Conservation (phyloP, 1,284 basidiomycete species). For the Cutaneotrichosporon sp. region DNA sequence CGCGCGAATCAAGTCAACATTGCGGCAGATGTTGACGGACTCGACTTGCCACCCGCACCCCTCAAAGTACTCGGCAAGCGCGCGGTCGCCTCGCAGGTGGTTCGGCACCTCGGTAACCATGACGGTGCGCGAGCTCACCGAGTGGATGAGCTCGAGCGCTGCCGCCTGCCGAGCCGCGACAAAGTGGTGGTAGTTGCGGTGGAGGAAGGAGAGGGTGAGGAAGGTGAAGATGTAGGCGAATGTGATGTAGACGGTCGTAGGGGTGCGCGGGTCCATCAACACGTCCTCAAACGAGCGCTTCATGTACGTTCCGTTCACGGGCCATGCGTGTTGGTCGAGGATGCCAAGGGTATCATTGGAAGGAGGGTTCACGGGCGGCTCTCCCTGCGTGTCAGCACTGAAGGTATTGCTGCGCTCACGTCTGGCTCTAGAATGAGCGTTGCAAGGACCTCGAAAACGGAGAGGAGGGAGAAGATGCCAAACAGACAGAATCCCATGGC, state of each 20-base stretch:
- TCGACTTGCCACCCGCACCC: conserved; percentile 52
- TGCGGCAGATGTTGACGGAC: conserved; percentile 76
- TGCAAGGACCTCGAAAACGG: conserved; percentile 71
- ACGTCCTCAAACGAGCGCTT: conserved; percentile 53
- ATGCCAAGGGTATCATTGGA: conserved; percentile 28
- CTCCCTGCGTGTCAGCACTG: conserved; percentile 54
- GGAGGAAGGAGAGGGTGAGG: conserved; percentile 76
- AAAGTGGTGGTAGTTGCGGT: conserved; percentile 83
- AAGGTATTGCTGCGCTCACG: conserved; percentile 51
- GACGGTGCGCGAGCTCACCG: conserved; percentile 87
- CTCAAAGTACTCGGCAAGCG: conserved; percentile 90
- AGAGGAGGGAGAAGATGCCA: conserved; percentile 54
- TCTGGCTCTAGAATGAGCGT: conserved; percentile 78
- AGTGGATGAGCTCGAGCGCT: conserved; percentile 87
- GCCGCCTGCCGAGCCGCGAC: conserved; percentile 88
- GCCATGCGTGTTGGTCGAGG: not conserved
- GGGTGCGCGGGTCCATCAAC: conserved; percentile 76
- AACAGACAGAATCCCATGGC: conserved; percentile 92
- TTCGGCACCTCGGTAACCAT: conserved; percentile 76
- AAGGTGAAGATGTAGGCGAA: conserved; percentile 91
- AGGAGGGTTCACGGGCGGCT: conserved; percentile 52
- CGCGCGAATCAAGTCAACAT: conserved; percentile 66
- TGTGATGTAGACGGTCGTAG: conserved; percentile 77
- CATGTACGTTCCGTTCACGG: not conserved
- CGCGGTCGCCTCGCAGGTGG: conserved; percentile 75